Evolutionary conservation across 163 green algal genomes (phyloP), one percentile per base, ranked within the genome.

Genomic region (Chlorella variabilis): DNA sequence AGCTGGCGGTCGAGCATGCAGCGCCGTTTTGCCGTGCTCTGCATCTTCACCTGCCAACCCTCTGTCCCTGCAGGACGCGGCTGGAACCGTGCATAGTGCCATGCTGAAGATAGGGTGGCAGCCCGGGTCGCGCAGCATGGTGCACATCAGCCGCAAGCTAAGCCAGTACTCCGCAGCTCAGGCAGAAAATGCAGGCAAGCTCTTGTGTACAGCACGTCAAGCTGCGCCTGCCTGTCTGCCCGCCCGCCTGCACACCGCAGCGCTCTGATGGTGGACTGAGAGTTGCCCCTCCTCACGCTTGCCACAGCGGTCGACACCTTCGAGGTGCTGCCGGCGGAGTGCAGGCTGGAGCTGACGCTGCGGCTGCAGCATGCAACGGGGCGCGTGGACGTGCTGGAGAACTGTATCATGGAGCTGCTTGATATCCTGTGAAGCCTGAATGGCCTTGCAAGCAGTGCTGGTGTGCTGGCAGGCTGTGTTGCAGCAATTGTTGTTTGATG

Each of bases 221-320:
- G 2, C 29, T 17, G 5, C 13, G 17, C 11, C 58, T 66, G 58
- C 58, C n/a, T n/a, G n/a, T n/a, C n/a, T n/a, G n/a, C n/a, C n/a
- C n/a, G n/a, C n/a, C n/a, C n/a, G n/a, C n/a, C n/a, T n/a, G n/a
- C n/a, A n/a, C n/a, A n/a, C n/a, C n/a, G n/a, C n/a, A n/a, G n/a
- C n/a, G n/a, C n/a, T n/a, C n/a, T n/a, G n/a, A n/a, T n/a, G n/a
- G n/a, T n/a, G n/a, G n/a, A n/a, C n/a, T n/a, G n/a, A n/a, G n/a
- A n/a, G n/a, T n/a, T n/a, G n/a, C n/a, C n/a, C n/a, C n/a, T n/a
- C n/a, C n/a, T 18, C 59, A 20, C 29, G 11, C 59, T 54, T 54
- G 11, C n/a, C 51, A 42, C 71, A 78, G 71, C 71, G 18, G 42
- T 80, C 34, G 73, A 80, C 4, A 71, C 42, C 3, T 81, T 81